phyloP scores from a whole-genome alignment of 306 rosid species.

The Lupinus albus region DNA sequence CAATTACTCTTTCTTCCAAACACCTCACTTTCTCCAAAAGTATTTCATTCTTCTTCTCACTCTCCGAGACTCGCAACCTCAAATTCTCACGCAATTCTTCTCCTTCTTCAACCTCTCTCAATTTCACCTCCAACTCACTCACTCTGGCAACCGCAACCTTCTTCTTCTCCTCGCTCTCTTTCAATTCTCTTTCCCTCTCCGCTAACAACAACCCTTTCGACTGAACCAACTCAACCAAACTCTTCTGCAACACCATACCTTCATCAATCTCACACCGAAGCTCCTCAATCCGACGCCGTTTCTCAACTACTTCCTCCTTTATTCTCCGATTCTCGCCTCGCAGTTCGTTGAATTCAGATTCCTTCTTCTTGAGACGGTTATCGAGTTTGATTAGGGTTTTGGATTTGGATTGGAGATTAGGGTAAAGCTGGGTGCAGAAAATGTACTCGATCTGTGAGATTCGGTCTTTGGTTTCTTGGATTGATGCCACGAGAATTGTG shows the following conservation, averaged over 20 bases:
- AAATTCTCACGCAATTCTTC: constrained; percentile 39
- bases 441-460: constrained; percentile 78
- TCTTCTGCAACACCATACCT: constrained; percentile 53
- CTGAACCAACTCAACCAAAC: constrained; percentile 47
- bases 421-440: constrained; percentile 74
- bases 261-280: constrained; percentile 55
- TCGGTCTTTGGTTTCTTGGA: constrained; percentile 80
- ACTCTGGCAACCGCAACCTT: constrained; percentile 41
- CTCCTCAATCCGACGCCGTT: constrained; percentile 48
- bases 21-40: constrained; percentile 44
- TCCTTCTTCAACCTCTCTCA: constrained; percentile 50
- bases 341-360: constrained; percentile 48
- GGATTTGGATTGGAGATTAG: constrained; percentile 56
- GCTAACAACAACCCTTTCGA: constrained; percentile 46
- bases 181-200: constrained; percentile 45
- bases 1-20: constrained; percentile 47
- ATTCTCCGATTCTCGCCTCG: constrained; percentile 43
- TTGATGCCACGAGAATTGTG: constrained; percentile 79
- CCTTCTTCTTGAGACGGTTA: constrained; percentile 49
- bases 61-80: constrained; percentile 40
- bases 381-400: constrained; percentile 46
- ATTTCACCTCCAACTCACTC: constrained; percentile 44
- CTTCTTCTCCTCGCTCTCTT: constrained; percentile 50
- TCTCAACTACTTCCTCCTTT: constrained; percentile 48
- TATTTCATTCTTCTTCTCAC: constrained; percentile 49